Base-by-base conservation (phyloP, 73 alveolate species). In the Symbiodinium natans region DNA sequence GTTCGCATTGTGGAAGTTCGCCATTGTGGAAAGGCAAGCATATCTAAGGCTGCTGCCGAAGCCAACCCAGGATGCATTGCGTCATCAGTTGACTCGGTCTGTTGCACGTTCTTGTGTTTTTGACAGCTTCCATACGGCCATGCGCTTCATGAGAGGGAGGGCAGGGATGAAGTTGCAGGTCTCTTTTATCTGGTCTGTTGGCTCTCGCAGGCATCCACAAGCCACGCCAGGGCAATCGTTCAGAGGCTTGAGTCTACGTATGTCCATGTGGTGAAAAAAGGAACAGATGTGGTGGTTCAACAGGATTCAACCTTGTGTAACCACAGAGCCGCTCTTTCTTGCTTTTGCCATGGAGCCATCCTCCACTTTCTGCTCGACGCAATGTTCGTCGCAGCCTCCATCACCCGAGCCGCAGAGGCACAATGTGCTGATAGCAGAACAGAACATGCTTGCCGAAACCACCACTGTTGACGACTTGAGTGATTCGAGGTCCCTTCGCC, bases 321-420 rank as follows among this genome's bases (percentile, higher is more conserved):
- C n/a, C n/a, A n/a, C n/a, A n/a, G n/a, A n/a, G n/a, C n/a, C n/a
- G n/a, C n/a, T n/a, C n/a, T n/a, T 46, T 6, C 59, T 13, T 46
- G 6, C 59, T 13, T 46, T 41, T 90, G 97, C 97, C 21, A 73
- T 54, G 38, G 86, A 90, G 33, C 97, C 97, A 31, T 41, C 87
- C 13, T 90, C 97, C 34, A 90, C 97, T n/a, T 90, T 90, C 77
- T 90, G 89, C 36, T 90, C 97, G 56, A 85, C 77, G 74, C 88
- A 68, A 80, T 90, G 89, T 34, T 90, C 97, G 31, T 75, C 95
- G 73, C 36, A 82, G 83, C 84, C 40, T 29, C 41, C 84, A n/a
- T 74, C 84, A 8, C 84, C 84, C 27, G 84, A 74, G 43, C 40
- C 21, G 84, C 84, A 74, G 40, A 74, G 84, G 84, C 84, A 31